phyloP scores from a whole-genome alignment of 371 early-diverging fungal genomes.

The Capniomyces stellatus region DNA sequence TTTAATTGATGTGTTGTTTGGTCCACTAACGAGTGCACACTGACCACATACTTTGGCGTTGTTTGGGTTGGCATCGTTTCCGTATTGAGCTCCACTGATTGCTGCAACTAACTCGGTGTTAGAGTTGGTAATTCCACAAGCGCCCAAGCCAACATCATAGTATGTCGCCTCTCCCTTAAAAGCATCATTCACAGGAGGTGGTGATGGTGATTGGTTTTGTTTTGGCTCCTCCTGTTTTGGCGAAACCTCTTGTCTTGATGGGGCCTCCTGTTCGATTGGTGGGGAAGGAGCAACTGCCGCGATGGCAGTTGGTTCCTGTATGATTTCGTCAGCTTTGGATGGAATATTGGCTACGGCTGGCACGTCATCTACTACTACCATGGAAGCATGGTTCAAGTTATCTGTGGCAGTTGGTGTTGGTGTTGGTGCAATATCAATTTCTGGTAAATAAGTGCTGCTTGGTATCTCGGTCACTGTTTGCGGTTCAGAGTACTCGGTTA shows the following conservation, averaged over 20 bases:
- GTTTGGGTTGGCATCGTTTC: slow-evolving; percentile 7
- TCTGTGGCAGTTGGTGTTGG: too few species aligned
- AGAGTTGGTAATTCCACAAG: slow-evolving; percentile 6
- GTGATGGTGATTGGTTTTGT: neutral
- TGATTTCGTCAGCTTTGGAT: neutral
- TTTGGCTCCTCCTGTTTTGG: neutral
- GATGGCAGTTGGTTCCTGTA: neutral
- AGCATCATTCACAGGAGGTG: neutral
- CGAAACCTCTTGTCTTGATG: neutral
- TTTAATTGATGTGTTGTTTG: slow-evolving; percentile 17
- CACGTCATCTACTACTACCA: too few species aligned
- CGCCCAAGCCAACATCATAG: slow-evolving; percentile 7
- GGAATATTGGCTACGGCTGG: too few species aligned
- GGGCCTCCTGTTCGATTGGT: neutral
- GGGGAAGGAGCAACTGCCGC: neutral
- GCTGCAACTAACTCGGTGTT: slow-evolving; percentile 7
- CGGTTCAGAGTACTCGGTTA: too few species aligned
- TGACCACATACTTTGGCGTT: slow-evolving; percentile 24
- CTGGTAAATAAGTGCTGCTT: too few species aligned
- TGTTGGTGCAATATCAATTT: too few species aligned
- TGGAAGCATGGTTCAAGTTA: too few species aligned
- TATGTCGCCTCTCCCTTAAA: slow-evolving; percentile 7
- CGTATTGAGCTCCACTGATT: slow-evolving; percentile 6
- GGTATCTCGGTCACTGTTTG: too few species aligned
- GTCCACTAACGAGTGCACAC: slow-evolving; percentile 10